Evolutionary conservation across 164 flowering plant genomes (phyloP).

Genomic region (Protea cynaroides): DNA sequence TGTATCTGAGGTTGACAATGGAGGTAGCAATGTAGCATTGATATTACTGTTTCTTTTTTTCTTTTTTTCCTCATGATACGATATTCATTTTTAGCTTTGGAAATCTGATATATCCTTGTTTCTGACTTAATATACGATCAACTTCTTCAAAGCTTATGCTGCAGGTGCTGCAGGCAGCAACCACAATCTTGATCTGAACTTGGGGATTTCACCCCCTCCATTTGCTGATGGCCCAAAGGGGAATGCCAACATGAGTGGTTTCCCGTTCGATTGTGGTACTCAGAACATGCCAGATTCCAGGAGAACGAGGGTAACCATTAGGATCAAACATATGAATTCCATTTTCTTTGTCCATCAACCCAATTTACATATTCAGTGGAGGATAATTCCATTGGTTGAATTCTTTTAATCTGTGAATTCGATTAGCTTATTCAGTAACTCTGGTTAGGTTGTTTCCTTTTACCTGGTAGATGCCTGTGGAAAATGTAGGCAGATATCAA

Average conservation of each 20-base stretch:
- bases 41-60: not conserved
- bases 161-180: conserved; percentile 37
- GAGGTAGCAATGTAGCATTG: conserved; percentile 51
- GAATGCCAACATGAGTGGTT: conserved; percentile 15
- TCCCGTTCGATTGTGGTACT: conserved; percentile 26
- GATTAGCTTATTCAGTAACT: not conserved
- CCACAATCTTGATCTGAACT: conserved; percentile 58
- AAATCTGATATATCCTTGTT: too few relatives aligned
- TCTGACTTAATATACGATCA: not conserved
- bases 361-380: not conserved
- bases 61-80: not conserved
- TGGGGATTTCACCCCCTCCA: conserved; percentile 53
- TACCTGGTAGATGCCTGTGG: not conserved
- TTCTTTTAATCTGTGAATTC: not conserved
- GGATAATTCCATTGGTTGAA: not conserved
- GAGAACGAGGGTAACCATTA: conserved; percentile 36
- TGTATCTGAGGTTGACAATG: conserved; percentile 28
- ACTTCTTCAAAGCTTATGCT: not conserved
- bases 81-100: not conserved
- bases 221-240: conserved; percentile 24
- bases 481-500: not conserved
- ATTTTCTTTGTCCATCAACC: not conserved
- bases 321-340: not conserved
- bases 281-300: conserved; percentile 24
- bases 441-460: not conserved